These are phyloP conservation scores for Talaromyces proteolyticus DNA, from an alignment of 495 filamentous ascomycete species.

Conservation along the genomic window DNA sequence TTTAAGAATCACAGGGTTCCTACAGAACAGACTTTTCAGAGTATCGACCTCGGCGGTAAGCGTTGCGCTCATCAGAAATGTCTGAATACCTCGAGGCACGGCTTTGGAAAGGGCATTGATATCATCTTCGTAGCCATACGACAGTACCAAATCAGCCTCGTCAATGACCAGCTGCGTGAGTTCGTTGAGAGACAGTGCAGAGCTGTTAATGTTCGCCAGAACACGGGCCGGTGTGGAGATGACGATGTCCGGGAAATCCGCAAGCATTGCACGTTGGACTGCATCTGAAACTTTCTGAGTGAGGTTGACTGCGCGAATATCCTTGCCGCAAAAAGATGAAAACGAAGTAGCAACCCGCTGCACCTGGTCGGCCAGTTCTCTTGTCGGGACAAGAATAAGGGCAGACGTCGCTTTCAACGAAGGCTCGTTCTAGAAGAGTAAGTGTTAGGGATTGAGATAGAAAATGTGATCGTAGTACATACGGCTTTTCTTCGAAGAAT, in stretches of 20 bases:
- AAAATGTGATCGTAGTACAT: too few species aligned
- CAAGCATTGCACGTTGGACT: conserved; percentile 76
- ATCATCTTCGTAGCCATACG: conserved; percentile 91
- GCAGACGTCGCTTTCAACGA: conserved; percentile 49
- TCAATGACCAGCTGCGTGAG: conserved; percentile 84
- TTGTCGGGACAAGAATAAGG: conserved; percentile 88
- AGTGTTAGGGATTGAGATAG: too few species aligned
- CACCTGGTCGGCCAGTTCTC: conserved; percentile 90
- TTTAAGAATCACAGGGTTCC: conserved; percentile 70
- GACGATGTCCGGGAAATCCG: conserved; percentile 84
- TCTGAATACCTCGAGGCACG: conserved; percentile 81
- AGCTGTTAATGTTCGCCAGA: conserved; percentile 61
- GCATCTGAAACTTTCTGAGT: conserved; percentile 83
- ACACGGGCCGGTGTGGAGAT: conserved; percentile 82
- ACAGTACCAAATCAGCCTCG: conserved; percentile 90
- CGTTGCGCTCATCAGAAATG: conserved; percentile 89
- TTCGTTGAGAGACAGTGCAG: conserved; percentile 59
- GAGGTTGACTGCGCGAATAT: conserved; percentile 74
- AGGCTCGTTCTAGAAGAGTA: conserved; percentile 22
- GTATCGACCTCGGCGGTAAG: conserved; percentile 80
- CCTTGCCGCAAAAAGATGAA: conserved; percentile 75
- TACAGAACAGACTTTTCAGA: conserved; percentile 80
- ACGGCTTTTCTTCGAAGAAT: conserved; percentile 74
- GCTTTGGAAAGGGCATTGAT: conserved; percentile 68
- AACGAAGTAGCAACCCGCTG: conserved; percentile 66